phyloP scores from a whole-genome alignment of 768 basidiomycete species.

The Vararia minispora region DNA sequence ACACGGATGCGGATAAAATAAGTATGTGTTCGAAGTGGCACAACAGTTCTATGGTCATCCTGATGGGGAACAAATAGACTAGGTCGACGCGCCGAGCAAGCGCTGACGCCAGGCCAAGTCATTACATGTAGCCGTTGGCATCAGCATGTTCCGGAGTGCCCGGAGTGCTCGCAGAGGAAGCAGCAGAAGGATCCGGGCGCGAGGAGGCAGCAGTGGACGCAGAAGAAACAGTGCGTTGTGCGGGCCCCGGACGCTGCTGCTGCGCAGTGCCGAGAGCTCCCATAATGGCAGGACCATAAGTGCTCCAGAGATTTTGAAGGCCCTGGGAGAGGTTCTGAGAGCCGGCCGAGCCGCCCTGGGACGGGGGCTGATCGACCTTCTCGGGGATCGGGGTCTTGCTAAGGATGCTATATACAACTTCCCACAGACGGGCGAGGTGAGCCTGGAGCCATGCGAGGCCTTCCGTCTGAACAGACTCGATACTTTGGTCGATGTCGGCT shows the following conservation, averaged over 20 bases:
- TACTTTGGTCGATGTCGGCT: slow-evolving; percentile 44
- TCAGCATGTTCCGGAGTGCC: no score
- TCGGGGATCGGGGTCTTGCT: slow-evolving; percentile 26
- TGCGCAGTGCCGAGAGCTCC: slow-evolving; percentile 15
- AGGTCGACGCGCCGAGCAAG: no score
- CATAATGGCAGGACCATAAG: slow-evolving; percentile 30
- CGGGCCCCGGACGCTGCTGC: slow-evolving; percentile 4
- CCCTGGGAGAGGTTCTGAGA: slow-evolving; percentile 2
- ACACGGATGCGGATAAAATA: no score
- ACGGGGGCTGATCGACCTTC: slow-evolving; percentile 4
- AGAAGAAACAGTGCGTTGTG: no score
- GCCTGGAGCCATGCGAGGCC: slow-evolving; percentile 42
- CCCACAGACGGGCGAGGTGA: slow-evolving; percentile 37
- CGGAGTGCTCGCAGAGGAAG: no score
- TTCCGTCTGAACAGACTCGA: slow-evolving; percentile 43
- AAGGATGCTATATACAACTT: slow-evolving; percentile 31
- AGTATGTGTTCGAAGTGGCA: no score
- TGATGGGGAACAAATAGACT: no score
- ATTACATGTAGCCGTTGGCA: no score
- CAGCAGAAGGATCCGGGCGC: no score
- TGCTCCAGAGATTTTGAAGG: slow-evolving; percentile 23
- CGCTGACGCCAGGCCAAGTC: no score
- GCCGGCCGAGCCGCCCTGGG: slow-evolving; percentile 13
- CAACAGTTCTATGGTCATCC: no score
- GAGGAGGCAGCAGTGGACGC: no score